Evolutionary conservation across 331 rosid species (phyloP).

Genomic region (Saraca asoca): DNA sequence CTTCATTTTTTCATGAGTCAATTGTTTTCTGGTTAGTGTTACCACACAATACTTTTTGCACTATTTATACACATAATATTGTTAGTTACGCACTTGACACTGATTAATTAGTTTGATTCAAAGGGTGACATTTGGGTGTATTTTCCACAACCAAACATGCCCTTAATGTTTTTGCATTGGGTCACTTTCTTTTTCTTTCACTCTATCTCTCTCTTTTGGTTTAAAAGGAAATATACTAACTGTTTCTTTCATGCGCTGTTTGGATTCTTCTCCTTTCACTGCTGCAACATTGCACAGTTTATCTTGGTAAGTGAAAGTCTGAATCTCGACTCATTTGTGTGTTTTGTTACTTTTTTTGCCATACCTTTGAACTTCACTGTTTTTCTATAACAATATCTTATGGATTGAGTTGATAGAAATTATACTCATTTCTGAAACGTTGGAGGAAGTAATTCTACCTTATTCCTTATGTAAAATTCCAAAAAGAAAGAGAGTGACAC

Average conservation of each 20-base stretch:
- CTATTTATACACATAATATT: too few relatives aligned
- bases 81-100: too few relatives aligned
- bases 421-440: slow-evolving; percentile 24
- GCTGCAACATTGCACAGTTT: slow-evolving; percentile 66
- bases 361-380: slow-evolving; percentile 29
- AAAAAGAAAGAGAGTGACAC: too few relatives aligned
- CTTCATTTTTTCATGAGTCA: neutral
- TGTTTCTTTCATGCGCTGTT: slow-evolving; percentile 50
- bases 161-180: slow-evolving; percentile 12
- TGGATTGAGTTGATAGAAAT: slow-evolving; percentile 2
- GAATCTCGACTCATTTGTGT: too few relatives aligned
- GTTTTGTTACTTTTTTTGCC: neutral
- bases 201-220: slow-evolving; percentile 31
- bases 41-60: too few relatives aligned
- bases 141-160: slow-evolving; percentile 31
- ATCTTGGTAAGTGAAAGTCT: slow-evolving; percentile 76
- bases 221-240: slow-evolving; percentile 51
- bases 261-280: slow-evolving; percentile 50
- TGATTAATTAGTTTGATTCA: neutral
- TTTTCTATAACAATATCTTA: slow-evolving; percentile 27
- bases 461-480: too few relatives aligned
- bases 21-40: too few relatives aligned
- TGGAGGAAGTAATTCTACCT: too few relatives aligned
- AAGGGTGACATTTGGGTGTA: slow-evolving; percentile 18
- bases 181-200: slow-evolving; percentile 21